These are phyloP conservation scores for Glutinoglossum americanum DNA, from an alignment of 495 filamentous ascomycete species.

Conservation along the genomic window DNA sequence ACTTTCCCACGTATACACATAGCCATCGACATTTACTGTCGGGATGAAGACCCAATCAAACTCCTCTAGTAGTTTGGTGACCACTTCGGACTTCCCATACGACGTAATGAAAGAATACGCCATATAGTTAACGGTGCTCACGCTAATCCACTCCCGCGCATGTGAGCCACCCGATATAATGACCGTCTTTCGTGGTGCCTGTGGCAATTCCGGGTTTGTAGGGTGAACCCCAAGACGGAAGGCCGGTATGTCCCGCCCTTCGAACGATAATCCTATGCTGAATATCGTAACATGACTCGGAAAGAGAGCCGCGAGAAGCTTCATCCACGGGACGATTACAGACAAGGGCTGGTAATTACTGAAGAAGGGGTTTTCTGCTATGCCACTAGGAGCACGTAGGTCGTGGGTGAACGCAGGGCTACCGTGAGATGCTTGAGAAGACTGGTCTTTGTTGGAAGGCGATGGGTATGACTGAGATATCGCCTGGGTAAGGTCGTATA, in stretches of 20 bases:
- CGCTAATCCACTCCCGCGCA: constrained; percentile 90
- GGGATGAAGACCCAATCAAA: constrained; percentile 85
- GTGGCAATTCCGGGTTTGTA: constrained; percentile 18
- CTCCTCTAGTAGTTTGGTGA: constrained; percentile 54
- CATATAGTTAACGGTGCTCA: constrained; percentile 74
- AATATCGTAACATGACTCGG: constrained; percentile 51
- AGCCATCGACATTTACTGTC: constrained; percentile 81
- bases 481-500: constrained; percentile 60
- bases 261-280: constrained; percentile 58
- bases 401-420: constrained; percentile 16
- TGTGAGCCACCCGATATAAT: constrained; percentile 71
- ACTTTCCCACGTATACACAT: constrained; percentile 77
- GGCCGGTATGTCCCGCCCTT: constrained; percentile 67
- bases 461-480: constrained; percentile 59
- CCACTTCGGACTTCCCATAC: constrained; percentile 41
- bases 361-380: constrained; percentile 52
- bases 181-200: constrained; percentile 45
- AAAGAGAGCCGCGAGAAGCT: constrained; percentile 70
- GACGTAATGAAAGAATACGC: constrained; percentile 74
- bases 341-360: constrained; percentile 63
- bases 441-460: constrained; percentile 8
- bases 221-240: constrained; percentile 52
- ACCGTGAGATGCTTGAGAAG: constrained; percentile 13
- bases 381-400: constrained; percentile 17
- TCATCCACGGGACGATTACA: constrained; percentile 75